Base-by-base conservation (phyloP, 1,139 yeast species). In the Taphrina flavorubra region DNA sequence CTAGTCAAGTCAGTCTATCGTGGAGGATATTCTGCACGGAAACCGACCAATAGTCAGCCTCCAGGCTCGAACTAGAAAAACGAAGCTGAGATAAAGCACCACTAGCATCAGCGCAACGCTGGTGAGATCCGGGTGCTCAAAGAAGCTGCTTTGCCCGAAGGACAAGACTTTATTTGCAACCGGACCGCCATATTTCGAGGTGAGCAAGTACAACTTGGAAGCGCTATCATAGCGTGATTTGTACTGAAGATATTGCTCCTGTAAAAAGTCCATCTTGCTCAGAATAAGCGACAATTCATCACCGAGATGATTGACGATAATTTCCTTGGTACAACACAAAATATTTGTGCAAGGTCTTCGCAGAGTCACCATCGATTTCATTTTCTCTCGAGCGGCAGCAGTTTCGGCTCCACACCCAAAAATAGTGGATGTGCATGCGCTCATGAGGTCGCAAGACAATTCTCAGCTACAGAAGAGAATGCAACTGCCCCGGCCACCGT, bases 31-130 rank as follows among this genome's bases (percentile, higher is more conserved):
- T 46, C 6, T 8, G 18, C 18, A n/a, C 8, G 7, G 18, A 20
- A 7, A 16, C 18, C 10, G 6, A 58, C 62, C 53, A 6, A 63
- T 55, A 8, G 67, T 57, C 55, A 63, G 25, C 1, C 55, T 14
- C 67, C 67, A 63, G 25, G 67, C 59, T 39, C 44, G 39, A 13
- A 63, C 55, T 6, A 63, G 46, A 39, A 63, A 53, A 10, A 47
- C 67, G 47, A 63, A 55, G 37, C 67, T 63, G 56, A 63, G 55
- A 46, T 63, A 63, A 8, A 63, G 46, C 16, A 63, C 47, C 8
- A 63, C 61, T 31, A 63, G 56, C 8, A 63, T 36, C 18, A 63
- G 25, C 6, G 67, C 67, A 34, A 63, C 51, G 31, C 61, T 44
- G 11, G 67, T 53, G 3, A 63, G 55, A 37, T 63, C 67, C 14